phyloP scores from a whole-genome alignment of 2,329 filamentous ascomycete species.

The Monilinia polystroma region DNA sequence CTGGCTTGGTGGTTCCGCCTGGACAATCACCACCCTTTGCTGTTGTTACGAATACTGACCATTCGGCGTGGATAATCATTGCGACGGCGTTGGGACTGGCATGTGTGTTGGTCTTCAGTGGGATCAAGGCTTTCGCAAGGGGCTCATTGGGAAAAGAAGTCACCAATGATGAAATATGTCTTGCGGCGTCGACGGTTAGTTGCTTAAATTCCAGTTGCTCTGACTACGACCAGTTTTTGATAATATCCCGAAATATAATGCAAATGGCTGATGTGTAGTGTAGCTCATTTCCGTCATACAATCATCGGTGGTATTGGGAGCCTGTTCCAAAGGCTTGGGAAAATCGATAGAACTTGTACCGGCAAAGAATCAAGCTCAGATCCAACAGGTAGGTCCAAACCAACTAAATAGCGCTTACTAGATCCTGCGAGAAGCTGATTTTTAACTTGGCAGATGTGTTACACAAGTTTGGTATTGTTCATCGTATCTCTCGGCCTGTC shows the following conservation, averaged over 20 bases:
- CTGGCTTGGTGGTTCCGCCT: conserved; percentile 18
- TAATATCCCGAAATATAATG: not conserved
- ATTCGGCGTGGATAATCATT: conserved; percentile 28
- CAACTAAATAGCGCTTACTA: not conserved
- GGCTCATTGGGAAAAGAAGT: conserved; percentile 1
- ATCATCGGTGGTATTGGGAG: conserved; percentile 23
- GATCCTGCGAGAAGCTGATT: not conserved
- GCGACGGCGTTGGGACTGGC: conserved; percentile 25
- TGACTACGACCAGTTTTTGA: too few species aligned
- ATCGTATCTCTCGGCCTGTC: conserved; percentile 45
- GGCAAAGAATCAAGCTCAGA: conserved; percentile 14
- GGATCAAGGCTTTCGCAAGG: conserved; percentile 23
- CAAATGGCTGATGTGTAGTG: not conserved
- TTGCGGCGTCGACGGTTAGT: conserved; percentile 22
- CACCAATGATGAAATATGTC: conserved; percentile 23
- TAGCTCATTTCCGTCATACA: conserved; percentile 25
- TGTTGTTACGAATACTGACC: conserved; percentile 27
- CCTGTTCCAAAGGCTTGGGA: conserved; percentile 24
- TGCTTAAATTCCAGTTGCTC: not conserved
- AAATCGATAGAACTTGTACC: conserved; percentile 28
- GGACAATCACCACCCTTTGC: conserved; percentile 25
- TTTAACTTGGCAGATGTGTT: conserved; percentile 39
- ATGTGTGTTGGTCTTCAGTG: conserved; percentile 23
- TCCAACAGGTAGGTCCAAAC: conserved; percentile 24
- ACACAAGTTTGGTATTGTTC: conserved; percentile 45